Evolutionary conservation across 495 filamentous ascomycete genomes (phyloP), one percentile per base, ranked within the genome.

Genomic region (Evernia prunastri): DNA sequence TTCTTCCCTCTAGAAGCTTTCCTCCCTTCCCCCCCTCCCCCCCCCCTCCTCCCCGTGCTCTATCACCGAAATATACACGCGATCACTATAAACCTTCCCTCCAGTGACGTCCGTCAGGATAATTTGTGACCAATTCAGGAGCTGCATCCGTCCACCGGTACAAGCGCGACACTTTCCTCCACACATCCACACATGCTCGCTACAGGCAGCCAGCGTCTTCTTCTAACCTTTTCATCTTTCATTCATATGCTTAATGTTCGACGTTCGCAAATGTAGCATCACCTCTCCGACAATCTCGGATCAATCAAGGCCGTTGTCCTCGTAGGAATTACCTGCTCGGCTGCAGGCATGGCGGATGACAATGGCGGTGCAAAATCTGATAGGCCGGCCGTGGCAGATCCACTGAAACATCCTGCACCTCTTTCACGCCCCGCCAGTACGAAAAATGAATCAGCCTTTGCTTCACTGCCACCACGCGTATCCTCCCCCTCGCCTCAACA

Each of bases 281-380:
- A 45, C 18, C 27, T 27, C 13, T n/a, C 42, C 20, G 31, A 11
- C 49, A 58, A 9, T 53, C 36, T 23, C 27, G 47, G 56, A 64
- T 58, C 56, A 49, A 49, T 33, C 25, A 49, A 31, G 47, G 56
- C 58, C 18, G n/a, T 51, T 51, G 61, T 69, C 61, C 59, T 67
- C 56, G 67, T 67, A 61, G 61, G 49, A 35, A 27, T 58, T 35
- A 18, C 63, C 58, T 62, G 61, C 56, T 57, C 61, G 61, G 67
- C 61, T 59, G 62, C 56, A 60, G 60, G 60, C 56, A 71, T 71
- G 69, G 67, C 67, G 64, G 69, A 71, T 63, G 67, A 65, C 11
- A 51, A 58, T 69, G 67, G 49, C 49, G 25, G 59, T 53, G 61
- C 43, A 49, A 62, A 60, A 43, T 43, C 40, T 56, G 33, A 60